Evolutionary conservation across 2,329 filamentous ascomycete genomes (phyloP), one percentile per base, ranked within the genome.

Genomic region (Penicillium hesseltinei): DNA sequence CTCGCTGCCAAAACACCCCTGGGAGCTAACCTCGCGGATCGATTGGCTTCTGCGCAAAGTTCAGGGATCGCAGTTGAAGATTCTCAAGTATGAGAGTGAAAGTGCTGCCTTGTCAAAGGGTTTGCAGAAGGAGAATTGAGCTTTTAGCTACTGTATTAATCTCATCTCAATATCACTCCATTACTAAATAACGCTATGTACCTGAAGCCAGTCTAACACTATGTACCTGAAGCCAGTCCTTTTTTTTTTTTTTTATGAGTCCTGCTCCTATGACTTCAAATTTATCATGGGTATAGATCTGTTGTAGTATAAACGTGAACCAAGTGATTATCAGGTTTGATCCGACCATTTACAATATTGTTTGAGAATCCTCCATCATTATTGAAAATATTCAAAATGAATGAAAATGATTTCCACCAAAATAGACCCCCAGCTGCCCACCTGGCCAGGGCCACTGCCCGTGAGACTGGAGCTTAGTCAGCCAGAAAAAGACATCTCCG

Each of bases 21-120:
- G 78, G 21, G 88, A 94, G 78, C 79, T 90, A 29, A 78, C 77
- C 0, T 81, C 83, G 0, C 79, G 93, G 35, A 81, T 91, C 3
- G 78, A 83, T 56, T 97, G 90, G 77, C 76, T 97, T 62, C 73
- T 96, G 46, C 74, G 71, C 0, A 96, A 96, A 78, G 75, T 96
- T 59, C 81, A 86, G 64, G 78, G 72, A n/a, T 87, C 88, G 59
- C 92, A 97, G 78, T 73, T 72, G 51, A 93, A 89, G 78, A 86
- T 97, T 58, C 82, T 86, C 65, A 80, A 76, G 52, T 90, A 88
- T 71, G 92, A 97, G 75, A 79, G 74, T 65, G 87, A 96, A 71
- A 90, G 88, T 74, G 84, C 75, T 2, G 76, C 61, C 40, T 74
- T 95, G 76, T 93, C 93, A 80, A 89, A 88, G 80, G 76, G 90